These are phyloP conservation scores for Saturnispora galanensis DNA, from an alignment of 805 yeast genomes.

Conservation along the genomic window DNA sequence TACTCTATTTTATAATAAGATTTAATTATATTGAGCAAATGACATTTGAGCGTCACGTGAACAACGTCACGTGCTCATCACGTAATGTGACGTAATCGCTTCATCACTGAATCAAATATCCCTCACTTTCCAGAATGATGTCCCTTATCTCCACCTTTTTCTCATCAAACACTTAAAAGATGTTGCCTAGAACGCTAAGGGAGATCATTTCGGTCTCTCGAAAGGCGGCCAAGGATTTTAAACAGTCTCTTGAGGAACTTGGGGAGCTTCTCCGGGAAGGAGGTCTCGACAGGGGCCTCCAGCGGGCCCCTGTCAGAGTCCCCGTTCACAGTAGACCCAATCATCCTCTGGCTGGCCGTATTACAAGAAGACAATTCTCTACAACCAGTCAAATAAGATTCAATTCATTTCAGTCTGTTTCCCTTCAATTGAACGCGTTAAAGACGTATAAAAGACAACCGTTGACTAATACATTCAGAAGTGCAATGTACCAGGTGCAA, in stretches of 20 bases:
- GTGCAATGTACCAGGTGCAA: constrained; percentile 19
- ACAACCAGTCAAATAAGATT: constrained; percentile 12
- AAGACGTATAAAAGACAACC: constrained; percentile 1
- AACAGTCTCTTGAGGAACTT: constrained; percentile 39
- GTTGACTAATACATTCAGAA: constrained; percentile 11
- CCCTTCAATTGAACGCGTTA: too few species aligned
- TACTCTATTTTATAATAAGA: neutral
- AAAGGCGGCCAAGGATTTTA: constrained; percentile 37
- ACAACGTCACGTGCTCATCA: neutral
- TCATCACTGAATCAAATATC: too few species aligned
- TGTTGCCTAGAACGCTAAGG: constrained; percentile 22
- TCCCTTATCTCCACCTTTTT: neutral
- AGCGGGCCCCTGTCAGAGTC: constrained; percentile 32
- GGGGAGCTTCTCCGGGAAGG: constrained; percentile 27
- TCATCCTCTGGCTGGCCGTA: constrained; percentile 18
- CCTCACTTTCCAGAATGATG: too few species aligned
- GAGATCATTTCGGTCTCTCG: constrained; percentile 38
- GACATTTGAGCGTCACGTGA: neutral
- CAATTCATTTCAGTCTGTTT: neutral
- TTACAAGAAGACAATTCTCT: constrained; percentile 19
- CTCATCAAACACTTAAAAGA: neutral
- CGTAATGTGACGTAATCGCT: neutral
- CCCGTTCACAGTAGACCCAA: constrained; percentile 10
- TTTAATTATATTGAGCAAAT: neutral
- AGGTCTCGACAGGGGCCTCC: constrained; percentile 24